Evolutionary conservation across 768 basidiomycete species (phyloP), one percentile per base, ranked within the genome.

Genomic region (Pisolithus orientalis): DNA sequence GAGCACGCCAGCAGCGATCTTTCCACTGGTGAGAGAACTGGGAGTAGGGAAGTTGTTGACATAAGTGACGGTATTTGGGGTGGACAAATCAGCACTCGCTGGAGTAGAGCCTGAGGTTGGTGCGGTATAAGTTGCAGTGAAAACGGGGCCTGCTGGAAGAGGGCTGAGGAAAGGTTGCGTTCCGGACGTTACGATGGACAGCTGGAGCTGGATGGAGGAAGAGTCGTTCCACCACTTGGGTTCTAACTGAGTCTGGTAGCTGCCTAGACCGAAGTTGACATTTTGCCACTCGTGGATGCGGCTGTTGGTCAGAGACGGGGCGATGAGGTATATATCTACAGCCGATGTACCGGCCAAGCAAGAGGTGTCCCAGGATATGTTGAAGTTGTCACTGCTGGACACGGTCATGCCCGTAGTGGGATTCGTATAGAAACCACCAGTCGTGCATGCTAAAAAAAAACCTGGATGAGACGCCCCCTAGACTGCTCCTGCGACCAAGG

Each of bases 211-310:
- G 34, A 76, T 65, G 1, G 70, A 62, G 1, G 70, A 40, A 5
- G 82, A 78, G 0, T 78, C 62, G 53, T 87, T 82, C 85, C 86
- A 91, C 87, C 87, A 90, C 17, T 75, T 71, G 1, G 87, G 82
- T 51, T 78, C 63, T 40, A 90, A 64, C 16, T 62, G 64, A 2
- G 80, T 70, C 40, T 72, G 63, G 63, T 81, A 83, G 37, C 65
- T 68, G 25, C 83, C 86, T 4, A 69, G 11, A 5, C 70, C 57
- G 59, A 70, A 80, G 45, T 72, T 67, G 49, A 90, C 75, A 31
- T 66, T 66, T 39, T 75, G 54, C 83, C 83, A 91, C 39, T 75
- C 67, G 51, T 88, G 80, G 44, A 87, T 68, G 44, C 72, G 74
- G 4, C 78, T 67, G 37, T 52, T 63, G 31, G 57, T 50, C 2